These are phyloP conservation scores for sweet orange (Citrus sinensis) DNA, from an alignment of 345 rosid genomes.

Conservation along the genomic window DNA sequence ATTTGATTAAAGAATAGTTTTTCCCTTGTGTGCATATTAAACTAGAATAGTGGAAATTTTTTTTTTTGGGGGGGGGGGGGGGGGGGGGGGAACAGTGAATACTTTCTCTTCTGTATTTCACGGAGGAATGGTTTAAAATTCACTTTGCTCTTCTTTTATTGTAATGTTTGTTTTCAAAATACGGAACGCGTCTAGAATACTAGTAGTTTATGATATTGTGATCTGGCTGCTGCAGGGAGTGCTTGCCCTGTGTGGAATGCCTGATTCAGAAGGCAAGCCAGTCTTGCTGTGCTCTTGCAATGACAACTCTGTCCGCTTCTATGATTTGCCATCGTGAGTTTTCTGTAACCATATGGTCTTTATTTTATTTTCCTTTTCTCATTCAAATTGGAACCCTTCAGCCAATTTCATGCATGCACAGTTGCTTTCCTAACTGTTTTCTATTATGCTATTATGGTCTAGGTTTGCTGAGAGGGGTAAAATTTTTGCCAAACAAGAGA, in stretches of 20 bases:
- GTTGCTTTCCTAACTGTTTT: background rate
- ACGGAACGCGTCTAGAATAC: background rate
- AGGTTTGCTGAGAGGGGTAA: conserved; percentile 92
- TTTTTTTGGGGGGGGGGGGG: too few species aligned
- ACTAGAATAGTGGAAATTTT: background rate
- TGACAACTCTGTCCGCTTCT: conserved; percentile 62
- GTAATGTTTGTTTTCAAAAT: background rate
- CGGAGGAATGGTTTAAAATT: background rate
- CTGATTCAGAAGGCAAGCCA: conserved; percentile 78
- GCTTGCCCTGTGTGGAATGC: conserved; percentile 75
- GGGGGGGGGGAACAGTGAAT: background rate
- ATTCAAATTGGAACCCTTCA: background rate
- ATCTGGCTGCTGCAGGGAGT: conserved; percentile 55
- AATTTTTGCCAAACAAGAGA: conserved; percentile 78
- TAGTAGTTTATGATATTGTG: background rate
- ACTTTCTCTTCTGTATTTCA: background rate
- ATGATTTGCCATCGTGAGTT: conserved; percentile 96
- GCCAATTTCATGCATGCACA: background rate
- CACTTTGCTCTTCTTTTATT: background rate
- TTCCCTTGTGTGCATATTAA: background rate
- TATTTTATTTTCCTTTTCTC: background rate
- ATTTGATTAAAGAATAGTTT: background rate
- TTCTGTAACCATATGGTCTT: background rate
- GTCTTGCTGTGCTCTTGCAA: conserved; percentile 78
- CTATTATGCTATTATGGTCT: conserved; percentile 4